These are phyloP conservation scores for Gremmenia infestans DNA, from an alignment of 2,329 filamentous ascomycete species.

Conservation along the genomic window DNA sequence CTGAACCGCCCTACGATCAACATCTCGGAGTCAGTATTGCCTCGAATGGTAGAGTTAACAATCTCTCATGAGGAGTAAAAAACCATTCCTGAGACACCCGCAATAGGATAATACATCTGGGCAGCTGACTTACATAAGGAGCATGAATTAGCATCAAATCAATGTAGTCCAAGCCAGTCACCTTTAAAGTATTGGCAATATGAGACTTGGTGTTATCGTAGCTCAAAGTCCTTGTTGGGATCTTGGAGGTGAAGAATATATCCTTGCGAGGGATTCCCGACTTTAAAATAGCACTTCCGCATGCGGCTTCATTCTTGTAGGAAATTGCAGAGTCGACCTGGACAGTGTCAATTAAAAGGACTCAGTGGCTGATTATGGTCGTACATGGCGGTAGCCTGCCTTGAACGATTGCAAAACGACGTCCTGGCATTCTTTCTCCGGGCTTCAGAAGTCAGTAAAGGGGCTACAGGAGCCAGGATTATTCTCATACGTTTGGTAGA, in stretches of 20 bases:
- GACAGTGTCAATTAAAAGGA: background rate
- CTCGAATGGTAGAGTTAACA: no score
- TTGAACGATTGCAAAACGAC: slow-evolving; percentile 53
- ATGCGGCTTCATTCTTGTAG: slow-evolving; percentile 54
- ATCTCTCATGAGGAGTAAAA: no score
- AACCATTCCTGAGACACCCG: no score
- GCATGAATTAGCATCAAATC: slow-evolving; percentile 62
- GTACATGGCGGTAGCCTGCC: slow-evolving; percentile 52
- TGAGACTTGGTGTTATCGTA: slow-evolving; percentile 62
- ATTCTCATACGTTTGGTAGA: slow-evolving; percentile 36
- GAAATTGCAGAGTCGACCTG: slow-evolving; percentile 54
- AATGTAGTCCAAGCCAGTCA: slow-evolving; percentile 56
- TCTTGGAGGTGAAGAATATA: slow-evolving; percentile 60
- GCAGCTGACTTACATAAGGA: slow-evolving; percentile 37
- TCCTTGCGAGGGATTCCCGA: slow-evolving; percentile 48
- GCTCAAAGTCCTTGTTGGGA: slow-evolving; percentile 45
- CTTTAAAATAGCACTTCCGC: slow-evolving; percentile 46
- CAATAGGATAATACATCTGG: no score
- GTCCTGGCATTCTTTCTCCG: slow-evolving; percentile 50
- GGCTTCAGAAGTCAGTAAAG: slow-evolving; percentile 35
- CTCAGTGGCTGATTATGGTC: slow-evolving; percentile 4
- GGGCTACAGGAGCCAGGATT: slow-evolving; percentile 38
- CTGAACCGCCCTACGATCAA: slow-evolving; percentile 40
- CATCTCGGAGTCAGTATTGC: no score
- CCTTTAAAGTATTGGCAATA: slow-evolving; percentile 57